Evolutionary conservation across 257 asterid species (phyloP).

Genomic region (Solanum virginianum): DNA sequence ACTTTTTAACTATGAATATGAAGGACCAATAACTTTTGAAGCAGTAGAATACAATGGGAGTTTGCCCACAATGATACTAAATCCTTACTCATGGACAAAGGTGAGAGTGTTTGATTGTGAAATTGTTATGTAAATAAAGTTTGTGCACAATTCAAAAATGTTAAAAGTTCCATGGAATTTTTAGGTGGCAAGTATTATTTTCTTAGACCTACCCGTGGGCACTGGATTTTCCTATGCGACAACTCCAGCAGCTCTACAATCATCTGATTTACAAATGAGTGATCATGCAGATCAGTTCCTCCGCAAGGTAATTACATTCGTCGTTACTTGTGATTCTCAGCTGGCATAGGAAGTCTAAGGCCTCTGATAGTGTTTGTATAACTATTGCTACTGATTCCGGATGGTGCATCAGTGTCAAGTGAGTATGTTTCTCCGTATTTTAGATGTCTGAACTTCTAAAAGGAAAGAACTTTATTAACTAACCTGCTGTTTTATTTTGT

Average conservation of each 20-base stretch:
- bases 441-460: background rate
- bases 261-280: background rate
- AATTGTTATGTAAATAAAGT: no score
- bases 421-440: background rate
- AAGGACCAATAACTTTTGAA: constrained; percentile 4
- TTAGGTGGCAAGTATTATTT: constrained; percentile 4
- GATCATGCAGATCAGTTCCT: constrained; percentile 3
- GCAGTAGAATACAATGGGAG: constrained; percentile 6
- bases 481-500: background rate
- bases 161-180: background rate
- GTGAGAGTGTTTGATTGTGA: background rate
- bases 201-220: background rate
- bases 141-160: background rate
- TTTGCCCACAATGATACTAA: background rate
- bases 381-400: background rate
- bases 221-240: constrained; percentile 5
- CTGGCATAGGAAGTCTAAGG: background rate
- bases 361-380: background rate
- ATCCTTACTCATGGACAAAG: constrained; percentile 6
- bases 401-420: background rate
- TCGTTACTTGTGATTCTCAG: background rate
- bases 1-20: background rate
- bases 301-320: background rate
- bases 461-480: background rate
- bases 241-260: background rate